phyloP scores from a whole-genome alignment of 768 basidiomycete genomes.

The Mycena indigotica region DNA sequence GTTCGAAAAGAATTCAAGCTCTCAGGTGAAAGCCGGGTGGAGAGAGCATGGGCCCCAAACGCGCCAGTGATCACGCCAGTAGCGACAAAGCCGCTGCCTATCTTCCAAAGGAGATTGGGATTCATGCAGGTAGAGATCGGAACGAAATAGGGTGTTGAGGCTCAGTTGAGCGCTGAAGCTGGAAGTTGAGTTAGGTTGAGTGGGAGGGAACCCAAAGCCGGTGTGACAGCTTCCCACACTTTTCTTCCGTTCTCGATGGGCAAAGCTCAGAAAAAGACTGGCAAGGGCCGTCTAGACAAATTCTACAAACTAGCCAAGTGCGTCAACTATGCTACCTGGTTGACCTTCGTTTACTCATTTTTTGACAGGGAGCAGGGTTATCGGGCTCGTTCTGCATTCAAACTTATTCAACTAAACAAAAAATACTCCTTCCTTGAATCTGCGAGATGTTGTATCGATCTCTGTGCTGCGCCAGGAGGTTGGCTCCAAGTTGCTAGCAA shows the following conservation, averaged over 20 bases:
- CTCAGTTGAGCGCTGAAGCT: no score
- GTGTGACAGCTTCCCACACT: no score
- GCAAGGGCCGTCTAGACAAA: constrained; percentile 94
- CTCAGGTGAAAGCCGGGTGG: constrained; percentile 50
- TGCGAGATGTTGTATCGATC: constrained; percentile 92
- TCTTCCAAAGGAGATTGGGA: constrained; percentile 5
- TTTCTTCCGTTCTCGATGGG: constrained; percentile 46
- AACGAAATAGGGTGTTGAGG: no score
- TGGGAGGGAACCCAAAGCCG: no score
- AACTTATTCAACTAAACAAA: constrained; percentile 97
- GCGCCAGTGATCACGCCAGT: constrained; percentile 65
- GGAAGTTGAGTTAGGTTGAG: no score
- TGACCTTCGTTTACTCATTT: constrained; percentile 16
- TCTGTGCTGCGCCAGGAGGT: constrained; percentile 98
- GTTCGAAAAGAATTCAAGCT: constrained; percentile 62
- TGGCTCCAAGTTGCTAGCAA: constrained; percentile 99
- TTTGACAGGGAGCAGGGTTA: constrained; percentile 99
- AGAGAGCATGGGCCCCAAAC: constrained; percentile 69
- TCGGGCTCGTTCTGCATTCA: constrained; percentile 98
- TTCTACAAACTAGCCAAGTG: constrained; percentile 96
- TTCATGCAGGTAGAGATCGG: no score
- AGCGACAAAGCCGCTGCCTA: constrained; percentile 29
- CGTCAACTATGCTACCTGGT: constrained; percentile 13
- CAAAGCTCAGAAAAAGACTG: constrained; percentile 91
- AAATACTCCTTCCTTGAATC: constrained; percentile 92